Conservation (phyloP, 805 yeast genomes). For the Suhomyces pyralidae region DNA sequence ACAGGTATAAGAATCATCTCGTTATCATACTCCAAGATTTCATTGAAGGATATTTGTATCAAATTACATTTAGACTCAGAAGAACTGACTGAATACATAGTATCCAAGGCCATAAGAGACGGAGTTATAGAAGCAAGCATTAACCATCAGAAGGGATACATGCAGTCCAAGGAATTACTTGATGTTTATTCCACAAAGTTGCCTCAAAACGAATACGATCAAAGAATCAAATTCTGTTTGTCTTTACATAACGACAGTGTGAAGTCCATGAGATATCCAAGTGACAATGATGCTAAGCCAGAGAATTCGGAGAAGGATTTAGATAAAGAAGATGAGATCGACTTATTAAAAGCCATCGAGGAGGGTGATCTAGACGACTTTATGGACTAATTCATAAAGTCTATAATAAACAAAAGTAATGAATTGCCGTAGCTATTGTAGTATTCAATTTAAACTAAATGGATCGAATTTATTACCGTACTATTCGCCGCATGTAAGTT, state of each 20-base stretch:
- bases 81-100: conserved; percentile 94
- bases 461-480: no score
- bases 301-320: conserved; percentile 26
- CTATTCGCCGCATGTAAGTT: background rate
- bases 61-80: conserved; percentile 90
- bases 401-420: background rate
- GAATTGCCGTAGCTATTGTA: background rate
- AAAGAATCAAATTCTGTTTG: conserved; percentile 90
- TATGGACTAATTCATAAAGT: conserved; percentile 31
- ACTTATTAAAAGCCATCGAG: conserved; percentile 46
- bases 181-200: conserved; percentile 84
- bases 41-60: conserved; percentile 90
- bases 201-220: conserved; percentile 87
- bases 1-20: conserved; percentile 95
- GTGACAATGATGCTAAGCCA: conserved; percentile 30
- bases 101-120: conserved; percentile 93
- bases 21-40: conserved; percentile 83
- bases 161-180: conserved; percentile 82
- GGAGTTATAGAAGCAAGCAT: conserved; percentile 95
- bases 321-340: conserved; percentile 41
- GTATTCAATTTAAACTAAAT: no score
- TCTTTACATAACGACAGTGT: conserved; percentile 87
- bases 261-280: conserved; percentile 91
- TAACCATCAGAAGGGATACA: conserved; percentile 85
- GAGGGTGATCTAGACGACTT: conserved; percentile 56